phyloP scores from a whole-genome alignment of 768 basidiomycete genomes.

The Kwoniella dejecticola region DNA sequence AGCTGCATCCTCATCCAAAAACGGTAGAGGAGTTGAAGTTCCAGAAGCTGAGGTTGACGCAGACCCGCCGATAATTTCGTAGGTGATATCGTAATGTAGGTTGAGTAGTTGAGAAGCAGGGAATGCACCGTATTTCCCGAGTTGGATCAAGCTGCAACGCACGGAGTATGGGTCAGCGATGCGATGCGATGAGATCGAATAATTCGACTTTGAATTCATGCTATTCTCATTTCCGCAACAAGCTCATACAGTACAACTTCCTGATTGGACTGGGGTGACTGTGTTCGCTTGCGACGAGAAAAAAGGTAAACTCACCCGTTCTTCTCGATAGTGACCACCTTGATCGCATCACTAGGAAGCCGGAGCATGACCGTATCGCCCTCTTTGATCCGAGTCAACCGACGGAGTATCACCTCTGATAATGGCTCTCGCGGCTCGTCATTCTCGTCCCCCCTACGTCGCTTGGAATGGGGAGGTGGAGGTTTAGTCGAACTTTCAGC shows the following conservation, averaged over 20 bases:
- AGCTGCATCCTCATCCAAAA: constrained; percentile 8
- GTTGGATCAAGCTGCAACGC: constrained; percentile 64
- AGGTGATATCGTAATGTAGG: constrained; percentile 82
- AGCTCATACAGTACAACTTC: too few species aligned
- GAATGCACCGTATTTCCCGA: constrained; percentile 88
- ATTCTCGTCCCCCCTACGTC: not conserved
- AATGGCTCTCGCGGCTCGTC: constrained; percentile 29
- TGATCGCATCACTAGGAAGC: constrained; percentile 77
- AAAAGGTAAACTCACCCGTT: constrained; percentile 63
- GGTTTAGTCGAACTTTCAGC: not conserved
- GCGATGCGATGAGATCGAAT: not conserved
- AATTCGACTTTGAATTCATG: too few species aligned
- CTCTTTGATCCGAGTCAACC: constrained; percentile 60
- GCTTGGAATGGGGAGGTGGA: constrained; percentile 5
- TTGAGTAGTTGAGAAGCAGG: constrained; percentile 73
- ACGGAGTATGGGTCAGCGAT: constrained; percentile 4
- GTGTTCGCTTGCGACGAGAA: not conserved
- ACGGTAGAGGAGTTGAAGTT: not conserved
- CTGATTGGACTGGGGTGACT: too few species aligned
- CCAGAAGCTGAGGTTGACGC: not conserved
- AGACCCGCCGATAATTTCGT: constrained; percentile 65
- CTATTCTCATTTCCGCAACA: too few species aligned
- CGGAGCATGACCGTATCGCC: constrained; percentile 78
- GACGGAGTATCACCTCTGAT: constrained; percentile 33
- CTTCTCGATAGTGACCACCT: constrained; percentile 70